Conservation (phyloP, 768 basidiomycete genomes). For the Panaeolus cyanescens region DNA sequence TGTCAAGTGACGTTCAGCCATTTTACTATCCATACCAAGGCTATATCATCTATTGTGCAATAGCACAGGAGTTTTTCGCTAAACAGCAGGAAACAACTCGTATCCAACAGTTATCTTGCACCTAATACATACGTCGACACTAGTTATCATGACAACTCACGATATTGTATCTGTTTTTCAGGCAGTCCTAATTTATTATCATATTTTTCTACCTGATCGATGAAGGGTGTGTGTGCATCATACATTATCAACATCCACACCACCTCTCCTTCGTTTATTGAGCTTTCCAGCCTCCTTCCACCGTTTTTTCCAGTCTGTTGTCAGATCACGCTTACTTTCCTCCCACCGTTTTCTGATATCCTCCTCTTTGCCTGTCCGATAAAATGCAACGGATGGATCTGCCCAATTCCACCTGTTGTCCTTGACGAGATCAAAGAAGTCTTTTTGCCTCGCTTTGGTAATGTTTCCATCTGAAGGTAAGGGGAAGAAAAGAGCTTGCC, state of each 20-base stretch:
- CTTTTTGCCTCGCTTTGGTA: slow-evolving; percentile 38
- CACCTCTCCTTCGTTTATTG: slow-evolving; percentile 52
- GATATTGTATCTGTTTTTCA: not conserved
- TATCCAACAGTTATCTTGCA: not conserved
- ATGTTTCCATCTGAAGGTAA: slow-evolving; percentile 25
- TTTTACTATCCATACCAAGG: not conserved
- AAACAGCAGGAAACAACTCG: not conserved
- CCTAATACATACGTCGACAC: not conserved
- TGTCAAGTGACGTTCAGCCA: not conserved
- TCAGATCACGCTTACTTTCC: slow-evolving; percentile 63
- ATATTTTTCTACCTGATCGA: not conserved
- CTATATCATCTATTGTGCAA: not conserved
- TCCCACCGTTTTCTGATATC: slow-evolving; percentile 75
- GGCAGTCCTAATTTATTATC: not conserved
- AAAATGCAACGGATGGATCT: slow-evolving; percentile 43
- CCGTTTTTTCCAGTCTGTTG: slow-evolving; percentile 76
- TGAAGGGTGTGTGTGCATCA: not conserved
- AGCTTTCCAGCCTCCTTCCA: slow-evolving; percentile 76
- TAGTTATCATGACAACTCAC: not conserved
- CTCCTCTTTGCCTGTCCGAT: slow-evolving; percentile 52
- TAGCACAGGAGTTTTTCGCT: not conserved
- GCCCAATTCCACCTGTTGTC: slow-evolving; percentile 53
- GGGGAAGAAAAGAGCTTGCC: slow-evolving; percentile 68
- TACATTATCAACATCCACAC: slow-evolving; percentile 30
- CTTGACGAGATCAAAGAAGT: slow-evolving; percentile 49